Evolutionary conservation across 1,139 yeast genomes (phyloP).

Genomic region (Pichia inconspicua): DNA sequence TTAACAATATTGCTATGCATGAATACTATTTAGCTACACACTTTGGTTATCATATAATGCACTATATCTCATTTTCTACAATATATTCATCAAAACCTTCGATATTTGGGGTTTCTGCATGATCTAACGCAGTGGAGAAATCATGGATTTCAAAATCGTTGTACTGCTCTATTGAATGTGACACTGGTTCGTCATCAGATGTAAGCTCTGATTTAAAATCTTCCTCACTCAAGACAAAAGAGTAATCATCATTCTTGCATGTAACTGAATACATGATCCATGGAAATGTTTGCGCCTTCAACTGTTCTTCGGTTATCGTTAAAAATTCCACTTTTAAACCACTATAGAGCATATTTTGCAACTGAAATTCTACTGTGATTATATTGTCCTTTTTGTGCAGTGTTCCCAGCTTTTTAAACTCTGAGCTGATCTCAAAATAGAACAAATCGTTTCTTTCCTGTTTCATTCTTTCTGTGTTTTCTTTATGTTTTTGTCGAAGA

Average conservation of each 20-base stretch:
- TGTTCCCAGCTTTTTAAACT: conserved; percentile 14
- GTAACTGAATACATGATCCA: conserved; percentile 67
- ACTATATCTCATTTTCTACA: neutral
- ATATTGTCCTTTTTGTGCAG: conserved; percentile 31
- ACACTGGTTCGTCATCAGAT: conserved; percentile 2
- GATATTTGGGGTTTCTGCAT: neutral
- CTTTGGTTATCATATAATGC: neutral
- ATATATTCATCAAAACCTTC: conserved; percentile 4
- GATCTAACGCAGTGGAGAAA: conserved; percentile 10
- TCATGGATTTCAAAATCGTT: conserved; percentile 2
- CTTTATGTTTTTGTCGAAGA: conserved; percentile 14
- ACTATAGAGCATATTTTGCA: conserved; percentile 62
- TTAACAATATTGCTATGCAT: no score
- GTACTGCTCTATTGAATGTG: neutral
- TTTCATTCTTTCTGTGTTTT: conserved; percentile 20
- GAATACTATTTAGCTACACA: neutral
- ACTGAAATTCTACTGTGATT: conserved; percentile 52
- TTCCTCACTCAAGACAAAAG: conserved; percentile 19
- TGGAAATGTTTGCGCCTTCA: conserved; percentile 70
- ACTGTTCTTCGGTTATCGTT: conserved; percentile 59
- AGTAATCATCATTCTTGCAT: conserved; percentile 22
- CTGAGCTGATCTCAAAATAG: conserved; percentile 33
- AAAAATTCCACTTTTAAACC: conserved; percentile 68
- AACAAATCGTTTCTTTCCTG: conserved; percentile 29
- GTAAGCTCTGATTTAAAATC: conserved; percentile 9